Evolutionary conservation across 2,329 filamentous ascomycete species (phyloP).

Genomic region (Monosporascus sp.): DNA sequence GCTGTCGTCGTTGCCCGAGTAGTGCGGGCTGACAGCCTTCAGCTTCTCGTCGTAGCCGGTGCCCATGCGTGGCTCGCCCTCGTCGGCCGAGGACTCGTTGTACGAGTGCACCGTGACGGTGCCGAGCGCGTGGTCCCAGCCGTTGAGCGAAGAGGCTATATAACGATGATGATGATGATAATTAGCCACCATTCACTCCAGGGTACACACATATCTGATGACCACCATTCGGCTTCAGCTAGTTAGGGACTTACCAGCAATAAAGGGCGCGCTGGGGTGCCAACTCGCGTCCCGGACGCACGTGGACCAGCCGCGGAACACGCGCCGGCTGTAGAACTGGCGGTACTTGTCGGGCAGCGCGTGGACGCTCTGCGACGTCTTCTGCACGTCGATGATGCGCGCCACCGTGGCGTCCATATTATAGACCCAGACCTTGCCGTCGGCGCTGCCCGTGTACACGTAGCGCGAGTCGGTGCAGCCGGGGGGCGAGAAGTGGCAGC

Average conservation of each 20-base stretch:
- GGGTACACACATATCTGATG: too few relatives aligned
- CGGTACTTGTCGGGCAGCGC: slow-evolving; percentile 49
- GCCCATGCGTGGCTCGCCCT: slow-evolving; percentile 55
- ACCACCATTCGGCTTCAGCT: too few relatives aligned
- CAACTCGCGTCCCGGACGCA: slow-evolving; percentile 85
- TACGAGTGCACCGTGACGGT: slow-evolving; percentile 76
- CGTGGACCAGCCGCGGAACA: slow-evolving; percentile 60
- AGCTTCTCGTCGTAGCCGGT: slow-evolving; percentile 57
- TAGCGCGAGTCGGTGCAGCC: slow-evolving; percentile 83
- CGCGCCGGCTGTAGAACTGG: slow-evolving; percentile 49
- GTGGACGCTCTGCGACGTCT: slow-evolving; percentile 60
- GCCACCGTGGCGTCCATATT: slow-evolving; percentile 87
- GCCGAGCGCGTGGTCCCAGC: slow-evolving; percentile 64
- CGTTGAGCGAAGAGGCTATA: slow-evolving; percentile 76
- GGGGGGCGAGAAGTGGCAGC: slow-evolving; percentile 91
- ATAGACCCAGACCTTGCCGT: slow-evolving; percentile 86
- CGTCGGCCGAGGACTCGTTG: slow-evolving; percentile 63
- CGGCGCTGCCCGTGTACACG: slow-evolving; percentile 86
- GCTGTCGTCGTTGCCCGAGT: not conserved
- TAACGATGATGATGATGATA: slow-evolving; percentile 3
- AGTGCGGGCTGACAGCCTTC: slow-evolving; percentile 24
- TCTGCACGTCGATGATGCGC: slow-evolving; percentile 69
- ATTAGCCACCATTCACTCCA: too few relatives aligned
- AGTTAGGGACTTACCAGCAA: slow-evolving; percentile 49
- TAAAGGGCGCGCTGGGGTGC: slow-evolving; percentile 78